Base-by-base conservation (phyloP, 371 early-diverging fungal genomes). In the Lichtheimia ornata region DNA sequence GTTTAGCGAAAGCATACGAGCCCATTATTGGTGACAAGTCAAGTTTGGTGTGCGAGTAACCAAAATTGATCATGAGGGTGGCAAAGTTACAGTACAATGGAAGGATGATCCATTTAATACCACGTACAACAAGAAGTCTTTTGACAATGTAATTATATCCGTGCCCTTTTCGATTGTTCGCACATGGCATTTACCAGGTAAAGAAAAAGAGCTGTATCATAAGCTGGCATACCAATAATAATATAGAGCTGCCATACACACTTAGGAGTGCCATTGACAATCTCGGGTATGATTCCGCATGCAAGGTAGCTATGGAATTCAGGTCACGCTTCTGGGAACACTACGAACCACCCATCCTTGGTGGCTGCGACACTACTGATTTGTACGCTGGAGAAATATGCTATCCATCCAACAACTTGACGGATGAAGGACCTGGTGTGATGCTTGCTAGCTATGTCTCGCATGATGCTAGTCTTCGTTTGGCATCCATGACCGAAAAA, bases 281-380 rank as follows among this genome's bases (percentile, higher is more conserved):
- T 7, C 45, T 73, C 25, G 61, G 59, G 3, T 73, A 73, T 47
- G 44, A 55, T 4, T 65, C 63, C 43, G 64, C 70, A 3, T 69
- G 67, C 57, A 73, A 73, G 49, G 65, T 73, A 1, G 64, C 70
- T 22, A 59, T 73, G 25, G 67, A 69, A 61, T 73, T 73, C 60
- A 63, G 61, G 55, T 57, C 60, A 12, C 67, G 73, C 18, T 73
- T 73, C 58, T 73, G 73, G 73, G 73, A 73, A 35, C 62, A 73
- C 4, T 63, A 61, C 35, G 67, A 73, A 47, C 42, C 40, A 17
- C 70, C 73, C 47, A 73, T 73, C 53, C 45, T 60, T 30, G 73
- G 73, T 49, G 73, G 73, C 45, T 67, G 67, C 57, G 65, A 65
- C 45, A 41, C 61, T 12, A 74, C 74, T 18, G 74, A 74, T 56